These are phyloP conservation scores for Debaryomycetaceae sp. DNA, from an alignment of 1,139 yeast species.

Conservation along the genomic window DNA sequence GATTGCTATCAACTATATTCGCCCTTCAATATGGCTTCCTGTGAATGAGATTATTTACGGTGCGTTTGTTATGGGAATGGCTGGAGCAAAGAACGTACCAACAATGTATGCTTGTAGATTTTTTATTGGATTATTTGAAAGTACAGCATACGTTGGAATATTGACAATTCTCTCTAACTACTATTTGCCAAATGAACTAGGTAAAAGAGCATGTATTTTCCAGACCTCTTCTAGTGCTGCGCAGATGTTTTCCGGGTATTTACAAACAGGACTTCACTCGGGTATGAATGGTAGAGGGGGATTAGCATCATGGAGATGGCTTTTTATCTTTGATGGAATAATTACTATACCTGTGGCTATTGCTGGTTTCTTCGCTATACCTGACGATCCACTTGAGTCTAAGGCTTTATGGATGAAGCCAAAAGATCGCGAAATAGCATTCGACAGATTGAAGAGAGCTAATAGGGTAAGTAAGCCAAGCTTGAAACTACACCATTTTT, in stretches of 20 bases:
- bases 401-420: conserved; percentile 21
- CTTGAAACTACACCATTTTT: conserved; percentile 4
- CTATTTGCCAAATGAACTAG: conserved; percentile 49
- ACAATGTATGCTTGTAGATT: conserved; percentile 20
- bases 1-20: conserved; percentile 9
- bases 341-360: conserved; percentile 47
- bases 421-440: conserved; percentile 9
- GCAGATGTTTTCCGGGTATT: conserved; percentile 39
- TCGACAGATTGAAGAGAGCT: conserved; percentile 8
- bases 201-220: conserved; percentile 49
- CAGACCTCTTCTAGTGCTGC: conserved; percentile 54
- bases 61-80: conserved; percentile 11
- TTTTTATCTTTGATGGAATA: conserved; percentile 34
- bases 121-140: conserved; percentile 31
- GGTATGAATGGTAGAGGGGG: conserved; percentile 30
- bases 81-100: conserved; percentile 9
- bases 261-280: conserved; percentile 34
- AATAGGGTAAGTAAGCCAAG: conserved; percentile 10
- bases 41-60: conserved; percentile 10
- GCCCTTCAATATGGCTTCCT: conserved; percentile 16
- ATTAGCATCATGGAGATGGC: conserved; percentile 39
- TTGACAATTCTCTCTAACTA: conserved; percentile 52
- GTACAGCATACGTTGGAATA: conserved; percentile 53
- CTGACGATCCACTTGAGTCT: conserved; percentile 53
- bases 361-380: conserved; percentile 54